phyloP scores from a whole-genome alignment of 192 early-diverging fungal genomes.

The Podila clonocystis region DNA sequence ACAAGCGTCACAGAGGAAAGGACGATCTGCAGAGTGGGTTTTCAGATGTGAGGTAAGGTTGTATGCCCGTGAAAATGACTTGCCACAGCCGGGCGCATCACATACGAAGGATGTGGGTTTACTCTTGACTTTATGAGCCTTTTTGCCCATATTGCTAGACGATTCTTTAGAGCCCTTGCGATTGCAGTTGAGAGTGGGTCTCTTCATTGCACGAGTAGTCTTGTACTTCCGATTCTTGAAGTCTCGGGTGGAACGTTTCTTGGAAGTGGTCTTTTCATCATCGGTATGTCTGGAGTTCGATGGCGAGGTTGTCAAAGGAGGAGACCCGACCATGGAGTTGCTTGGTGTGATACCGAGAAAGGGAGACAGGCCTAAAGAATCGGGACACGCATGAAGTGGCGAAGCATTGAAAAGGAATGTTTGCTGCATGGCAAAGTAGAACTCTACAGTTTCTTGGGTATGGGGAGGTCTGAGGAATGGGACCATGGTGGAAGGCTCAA shows the following conservation, averaged over 20 bases:
- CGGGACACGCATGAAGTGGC: background rate
- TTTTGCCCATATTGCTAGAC: background rate
- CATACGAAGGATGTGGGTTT: conserved; percentile 33
- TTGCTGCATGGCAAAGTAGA: background rate
- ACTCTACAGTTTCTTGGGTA: background rate
- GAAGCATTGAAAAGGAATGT: background rate
- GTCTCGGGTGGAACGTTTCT: background rate
- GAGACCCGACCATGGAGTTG: conserved; percentile 2
- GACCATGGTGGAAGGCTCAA: background rate
- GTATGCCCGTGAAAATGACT: conserved; percentile 78
- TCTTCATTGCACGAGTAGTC: too few species aligned
- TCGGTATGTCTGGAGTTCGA: conserved; percentile 16
- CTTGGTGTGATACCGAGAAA: background rate
- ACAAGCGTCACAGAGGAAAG: conserved; percentile 78
- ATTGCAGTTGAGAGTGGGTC: background rate
- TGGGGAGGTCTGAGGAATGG: background rate
- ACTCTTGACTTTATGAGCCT: conserved; percentile 30
- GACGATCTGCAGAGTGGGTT: conserved; percentile 79
- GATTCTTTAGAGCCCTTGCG: background rate
- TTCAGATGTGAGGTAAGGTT: conserved; percentile 84
- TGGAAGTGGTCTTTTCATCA: background rate
- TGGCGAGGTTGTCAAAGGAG: background rate
- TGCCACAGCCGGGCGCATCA: conserved; percentile 59
- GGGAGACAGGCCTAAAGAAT: background rate
- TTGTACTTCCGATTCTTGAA: background rate